Conservation (phyloP, 139 green algal species). For the Chlamydomonas urium region DNA sequence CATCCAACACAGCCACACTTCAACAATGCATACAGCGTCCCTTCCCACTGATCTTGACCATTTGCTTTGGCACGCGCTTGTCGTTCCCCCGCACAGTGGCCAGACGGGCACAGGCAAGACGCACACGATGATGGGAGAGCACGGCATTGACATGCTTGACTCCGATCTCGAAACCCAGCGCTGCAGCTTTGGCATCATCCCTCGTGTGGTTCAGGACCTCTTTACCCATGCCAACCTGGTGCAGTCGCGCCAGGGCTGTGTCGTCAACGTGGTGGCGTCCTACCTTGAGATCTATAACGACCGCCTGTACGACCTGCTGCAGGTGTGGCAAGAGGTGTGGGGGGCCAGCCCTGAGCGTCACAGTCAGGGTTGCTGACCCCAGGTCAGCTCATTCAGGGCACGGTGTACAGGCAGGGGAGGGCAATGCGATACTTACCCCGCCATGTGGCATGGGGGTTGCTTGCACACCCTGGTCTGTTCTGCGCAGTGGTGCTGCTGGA, state of each 20-base stretch:
- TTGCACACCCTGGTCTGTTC: too few relatives aligned
- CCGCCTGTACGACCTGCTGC: slow-evolving; percentile 62
- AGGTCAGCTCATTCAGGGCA: too few relatives aligned
- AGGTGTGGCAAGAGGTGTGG: too few relatives aligned
- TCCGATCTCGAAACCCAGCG: background rate
- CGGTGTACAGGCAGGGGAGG: too few relatives aligned
- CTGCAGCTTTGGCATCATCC: slow-evolving; percentile 46
- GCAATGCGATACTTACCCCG: too few relatives aligned
- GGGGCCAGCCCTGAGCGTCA: too few relatives aligned
- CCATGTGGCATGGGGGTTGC: too few relatives aligned
- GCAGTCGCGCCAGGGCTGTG: background rate
- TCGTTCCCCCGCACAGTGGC: slow-evolving; percentile 27
- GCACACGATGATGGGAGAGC: slow-evolving; percentile 57
- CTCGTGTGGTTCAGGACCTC: slow-evolving; percentile 47
- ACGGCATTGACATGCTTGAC: slow-evolving; percentile 13
- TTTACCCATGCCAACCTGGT: slow-evolving; percentile 31
- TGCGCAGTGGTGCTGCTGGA: too few relatives aligned
- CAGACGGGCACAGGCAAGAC: slow-evolving; percentile 66
- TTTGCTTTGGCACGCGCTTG: background rate
- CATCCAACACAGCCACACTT: too few relatives aligned
- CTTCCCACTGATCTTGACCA: background rate
- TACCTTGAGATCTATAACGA: slow-evolving; percentile 82
- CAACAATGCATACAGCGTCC: background rate
- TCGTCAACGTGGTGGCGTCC: background rate
- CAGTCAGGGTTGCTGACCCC: too few relatives aligned